Conservation (phyloP, 306 rosid species). For the Lathyrus aphaca region DNA sequence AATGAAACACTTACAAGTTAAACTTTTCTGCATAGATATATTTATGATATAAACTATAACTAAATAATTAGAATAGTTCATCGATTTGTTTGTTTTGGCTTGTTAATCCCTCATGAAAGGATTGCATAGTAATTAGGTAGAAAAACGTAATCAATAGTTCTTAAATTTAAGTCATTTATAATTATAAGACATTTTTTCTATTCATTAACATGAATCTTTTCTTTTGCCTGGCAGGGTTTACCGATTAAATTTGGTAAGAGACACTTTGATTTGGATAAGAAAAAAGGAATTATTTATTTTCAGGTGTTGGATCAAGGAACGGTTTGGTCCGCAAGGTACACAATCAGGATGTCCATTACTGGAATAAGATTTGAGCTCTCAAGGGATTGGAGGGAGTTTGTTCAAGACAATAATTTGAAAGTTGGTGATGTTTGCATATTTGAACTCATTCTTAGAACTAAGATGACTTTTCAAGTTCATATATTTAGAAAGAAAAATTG, state of each 20-base stretch:
- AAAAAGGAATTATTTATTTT: neutral
- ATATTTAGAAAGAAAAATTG: neutral
- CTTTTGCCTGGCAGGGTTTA: neutral
- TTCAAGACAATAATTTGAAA: conserved; percentile 20
- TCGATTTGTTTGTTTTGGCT: neutral
- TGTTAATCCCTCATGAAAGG: neutral
- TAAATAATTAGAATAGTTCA: too few species aligned
- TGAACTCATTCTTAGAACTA: conserved; percentile 23
- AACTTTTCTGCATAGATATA: too few species aligned
- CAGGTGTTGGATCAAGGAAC: neutral
- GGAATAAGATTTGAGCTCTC: neutral
- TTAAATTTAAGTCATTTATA: too few species aligned
- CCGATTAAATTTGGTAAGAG: conserved; percentile 6
- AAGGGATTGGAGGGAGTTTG: conserved; percentile 47
- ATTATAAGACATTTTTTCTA: too few species aligned
- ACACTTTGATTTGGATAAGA: neutral
- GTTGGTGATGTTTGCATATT: conserved; percentile 37
- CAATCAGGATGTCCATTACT: rapidly evolving
- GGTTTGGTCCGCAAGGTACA: conserved; percentile 27
- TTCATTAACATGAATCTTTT: neutral
- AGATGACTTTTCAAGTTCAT: conserved; percentile 1
- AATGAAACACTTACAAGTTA: too few species aligned
- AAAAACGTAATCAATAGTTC: neutral
- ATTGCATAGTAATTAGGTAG: too few species aligned
- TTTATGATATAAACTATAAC: too few species aligned